These are phyloP conservation scores for Daldinia vernicosa DNA, from an alignment of 495 filamentous ascomycete genomes.

Conservation along the genomic window DNA sequence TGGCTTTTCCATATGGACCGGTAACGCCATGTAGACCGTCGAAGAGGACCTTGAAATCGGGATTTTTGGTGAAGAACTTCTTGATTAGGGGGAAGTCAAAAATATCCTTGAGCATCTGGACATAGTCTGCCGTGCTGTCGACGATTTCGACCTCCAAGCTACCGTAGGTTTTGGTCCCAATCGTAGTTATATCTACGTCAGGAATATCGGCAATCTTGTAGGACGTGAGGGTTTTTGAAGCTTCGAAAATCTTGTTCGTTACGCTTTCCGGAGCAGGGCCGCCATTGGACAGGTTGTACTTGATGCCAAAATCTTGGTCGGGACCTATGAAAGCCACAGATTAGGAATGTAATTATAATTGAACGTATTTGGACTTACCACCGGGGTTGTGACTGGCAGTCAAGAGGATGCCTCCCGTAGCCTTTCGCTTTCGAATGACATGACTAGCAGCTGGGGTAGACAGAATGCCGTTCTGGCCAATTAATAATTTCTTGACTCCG, in stretches of 20 bases:
- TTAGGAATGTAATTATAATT: conserved; percentile 12
- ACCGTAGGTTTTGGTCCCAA: conserved; percentile 86
- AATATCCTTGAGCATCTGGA: conserved; percentile 95
- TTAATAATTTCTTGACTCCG: conserved; percentile 96
- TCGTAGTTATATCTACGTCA: conserved; percentile 80
- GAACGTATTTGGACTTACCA: conserved; percentile 65
- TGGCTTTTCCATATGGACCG: conserved; percentile 91
- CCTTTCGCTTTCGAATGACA: conserved; percentile 89
- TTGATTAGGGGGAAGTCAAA: conserved; percentile 97
- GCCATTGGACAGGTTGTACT: conserved; percentile 97
- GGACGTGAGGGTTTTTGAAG: conserved; percentile 83
- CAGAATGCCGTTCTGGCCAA: conserved; percentile 95
- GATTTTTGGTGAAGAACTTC: conserved; percentile 82
- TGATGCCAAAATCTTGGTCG: conserved; percentile 95
- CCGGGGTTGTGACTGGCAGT: conserved; percentile 98
- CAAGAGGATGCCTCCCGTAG: conserved; percentile 94
- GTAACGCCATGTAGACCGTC: conserved; percentile 95
- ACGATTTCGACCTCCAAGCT: conserved; percentile 92
- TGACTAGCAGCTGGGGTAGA: conserved; percentile 96
- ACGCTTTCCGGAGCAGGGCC: conserved; percentile 94
- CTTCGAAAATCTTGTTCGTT: conserved; percentile 96
- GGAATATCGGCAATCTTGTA: conserved; percentile 93
- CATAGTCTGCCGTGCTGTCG: conserved; percentile 89
- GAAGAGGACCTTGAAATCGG: conserved; percentile 96
- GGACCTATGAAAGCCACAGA: conserved; percentile 68